Evolutionary conservation across 192 early-diverging fungal genomes (phyloP), one percentile per base, ranked within the genome.

Genomic region (Gamsiella multidivaricata): DNA sequence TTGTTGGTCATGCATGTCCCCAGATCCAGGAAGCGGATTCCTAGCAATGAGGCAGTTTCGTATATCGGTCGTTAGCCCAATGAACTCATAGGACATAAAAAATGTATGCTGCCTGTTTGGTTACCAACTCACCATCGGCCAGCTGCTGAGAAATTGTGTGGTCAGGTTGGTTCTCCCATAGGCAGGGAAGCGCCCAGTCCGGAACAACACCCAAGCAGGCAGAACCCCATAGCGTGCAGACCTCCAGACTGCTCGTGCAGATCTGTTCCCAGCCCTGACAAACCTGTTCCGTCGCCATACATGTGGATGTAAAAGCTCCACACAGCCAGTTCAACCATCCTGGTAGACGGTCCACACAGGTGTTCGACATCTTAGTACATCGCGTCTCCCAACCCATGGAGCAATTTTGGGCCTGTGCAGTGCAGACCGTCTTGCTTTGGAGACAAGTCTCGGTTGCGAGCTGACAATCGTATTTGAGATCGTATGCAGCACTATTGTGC

Each of bases 161-260:
- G 18, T 50, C 68, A 22, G 70, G 65, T 50, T 83, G 78, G 49
- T 83, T 83, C 26, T 83, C 78, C 76, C 76, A 83, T 5, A 83
- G 56, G 39, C 82, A 83, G 3, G n/a, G 31, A 8, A 82, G 18
- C 8, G 65, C 47, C 74, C 69, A 68, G 10, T 63, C 49, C 2
- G 81, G 81, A 18, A 79, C 29, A 1, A 66, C 46, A 31, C 53
- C 61, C 41, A 47, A 17, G 32, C 82, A 83, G 28, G 71, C 63
- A 10, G 62, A 58, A 0, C 70, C 67, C 67, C 66, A 80, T 17
- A 80, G 22, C 5, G 54, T 47, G 34, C 82, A 83, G 5, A 80
- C 15, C 1, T 74, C 73, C 22, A 62, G 29, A 47, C 60, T 72
- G n/a, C 61, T 60, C 0, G 63, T 72, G 20, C 81, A 82, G 5